Evolutionary conservation across 169 alveolate genomes (phyloP).

Genomic region (Plasmodium coatneyi): DNA sequence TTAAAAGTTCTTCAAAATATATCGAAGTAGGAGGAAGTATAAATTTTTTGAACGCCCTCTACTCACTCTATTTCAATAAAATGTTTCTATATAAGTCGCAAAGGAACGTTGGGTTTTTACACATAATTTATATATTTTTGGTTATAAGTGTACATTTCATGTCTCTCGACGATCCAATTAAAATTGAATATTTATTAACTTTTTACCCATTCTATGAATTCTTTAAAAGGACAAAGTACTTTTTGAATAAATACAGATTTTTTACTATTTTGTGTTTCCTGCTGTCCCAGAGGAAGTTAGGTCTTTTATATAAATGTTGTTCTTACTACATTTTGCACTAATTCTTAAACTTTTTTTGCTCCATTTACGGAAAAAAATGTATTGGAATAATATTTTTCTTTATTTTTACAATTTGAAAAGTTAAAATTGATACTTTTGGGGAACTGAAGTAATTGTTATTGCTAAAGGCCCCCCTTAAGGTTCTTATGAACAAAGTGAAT

Average conservation of each 20-base stretch:
- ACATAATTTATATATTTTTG: not conserved
- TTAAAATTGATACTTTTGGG: not conserved
- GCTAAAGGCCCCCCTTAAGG: not conserved
- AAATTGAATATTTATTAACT: not conserved
- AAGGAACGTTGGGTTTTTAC: not conserved
- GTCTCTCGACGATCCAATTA: not conserved
- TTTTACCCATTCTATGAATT: not conserved
- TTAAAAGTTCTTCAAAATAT: not conserved
- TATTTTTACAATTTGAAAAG: not conserved
- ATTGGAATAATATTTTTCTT: not conserved
- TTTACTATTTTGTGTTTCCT: slow-evolving; percentile 3
- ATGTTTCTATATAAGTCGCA: not conserved
- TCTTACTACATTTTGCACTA: not conserved
- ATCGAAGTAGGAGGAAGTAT: not conserved
- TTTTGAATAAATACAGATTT: slow-evolving; percentile 1
- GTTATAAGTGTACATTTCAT: not conserved
- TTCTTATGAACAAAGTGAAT: not conserved
- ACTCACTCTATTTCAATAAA: not conserved
- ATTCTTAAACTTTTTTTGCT: not conserved
- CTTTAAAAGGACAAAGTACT: not conserved
- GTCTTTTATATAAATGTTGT: not conserved
- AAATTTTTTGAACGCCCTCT: not conserved
- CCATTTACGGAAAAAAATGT: not conserved
- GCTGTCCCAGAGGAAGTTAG: not conserved
- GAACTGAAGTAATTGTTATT: not conserved